These are phyloP conservation scores for Dittrichia graveolens DNA, from an alignment of 129 eudicot genomes.

Conservation along the genomic window DNA sequence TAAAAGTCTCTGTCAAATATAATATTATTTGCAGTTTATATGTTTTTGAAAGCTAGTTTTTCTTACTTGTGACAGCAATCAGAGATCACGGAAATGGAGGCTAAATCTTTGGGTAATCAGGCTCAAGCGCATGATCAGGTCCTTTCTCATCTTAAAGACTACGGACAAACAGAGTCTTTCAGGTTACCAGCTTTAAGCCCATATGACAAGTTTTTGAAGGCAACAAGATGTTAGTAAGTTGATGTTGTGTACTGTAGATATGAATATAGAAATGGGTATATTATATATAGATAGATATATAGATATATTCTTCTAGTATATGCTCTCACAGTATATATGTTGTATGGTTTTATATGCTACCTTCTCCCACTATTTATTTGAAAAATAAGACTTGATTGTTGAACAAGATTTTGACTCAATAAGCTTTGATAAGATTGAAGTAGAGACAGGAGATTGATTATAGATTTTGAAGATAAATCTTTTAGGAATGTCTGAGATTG, in stretches of 20 bases:
- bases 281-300: not conserved
- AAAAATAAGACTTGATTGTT: not conserved
- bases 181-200: conserved; percentile 74
- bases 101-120: conserved; percentile 21
- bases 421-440: not conserved
- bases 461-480: too few relatives aligned
- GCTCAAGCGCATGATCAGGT: conserved; percentile 27
- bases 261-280: not conserved
- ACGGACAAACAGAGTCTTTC: conserved; percentile 49
- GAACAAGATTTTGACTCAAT: conserved; percentile 14
- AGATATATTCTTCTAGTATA: conserved; percentile 12
- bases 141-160: conserved; percentile 34
- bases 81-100: conserved; percentile 32
- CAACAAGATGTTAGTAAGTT: conserved; percentile 53
- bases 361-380: not conserved
- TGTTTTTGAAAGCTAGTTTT: not conserved
- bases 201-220: conserved; percentile 67
- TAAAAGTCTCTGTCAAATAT: too few relatives aligned
- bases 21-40: not conserved
- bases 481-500: too few relatives aligned
- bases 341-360: conserved; percentile 4
- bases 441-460: too few relatives aligned
- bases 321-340: not conserved
- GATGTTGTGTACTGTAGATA: conserved; percentile 6
- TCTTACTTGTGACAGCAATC: conserved; percentile 1